Conservation (phyloP, 768 basidiomycete genomes). For the Mrakia frigida region DNA sequence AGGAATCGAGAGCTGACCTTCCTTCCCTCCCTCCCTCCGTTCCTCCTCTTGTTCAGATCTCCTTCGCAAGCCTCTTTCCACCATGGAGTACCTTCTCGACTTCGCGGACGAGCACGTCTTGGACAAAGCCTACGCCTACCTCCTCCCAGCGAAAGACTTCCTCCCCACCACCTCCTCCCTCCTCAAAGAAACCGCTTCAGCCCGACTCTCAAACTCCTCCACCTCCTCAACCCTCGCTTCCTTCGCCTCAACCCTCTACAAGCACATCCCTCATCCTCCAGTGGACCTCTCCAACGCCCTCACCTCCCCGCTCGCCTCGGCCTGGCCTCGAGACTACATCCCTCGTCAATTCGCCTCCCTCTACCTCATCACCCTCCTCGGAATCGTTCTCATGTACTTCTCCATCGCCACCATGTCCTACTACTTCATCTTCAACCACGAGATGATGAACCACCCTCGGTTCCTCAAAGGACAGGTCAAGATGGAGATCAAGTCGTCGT, state of each 20-base stretch:
- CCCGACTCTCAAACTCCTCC: slow-evolving; percentile 29
- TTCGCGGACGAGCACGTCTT: slow-evolving; percentile 65
- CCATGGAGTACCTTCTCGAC: slow-evolving; percentile 79
- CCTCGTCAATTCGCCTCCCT: slow-evolving; percentile 27
- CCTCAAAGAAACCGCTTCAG: slow-evolving; percentile 17
- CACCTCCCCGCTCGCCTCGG: slow-evolving; percentile 39
- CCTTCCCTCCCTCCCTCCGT: neutral
- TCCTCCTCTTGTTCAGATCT: neutral
- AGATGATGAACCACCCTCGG: slow-evolving; percentile 77
- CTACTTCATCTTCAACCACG: slow-evolving; percentile 81
- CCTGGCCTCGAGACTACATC: slow-evolving; percentile 79
- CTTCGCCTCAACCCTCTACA: slow-evolving; percentile 44
- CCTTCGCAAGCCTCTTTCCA: slow-evolving; percentile 16
- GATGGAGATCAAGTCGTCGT: slow-evolving; percentile 66
- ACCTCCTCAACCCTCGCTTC: slow-evolving; percentile 42
- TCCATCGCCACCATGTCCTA: slow-evolving; percentile 80
- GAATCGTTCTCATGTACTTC: slow-evolving; percentile 83
- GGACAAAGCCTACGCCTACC: slow-evolving; percentile 70
- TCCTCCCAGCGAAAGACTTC: slow-evolving; percentile 54
- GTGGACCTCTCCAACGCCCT: slow-evolving; percentile 31
- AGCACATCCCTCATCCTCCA: slow-evolving; percentile 33
- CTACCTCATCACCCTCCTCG: slow-evolving; percentile 63
- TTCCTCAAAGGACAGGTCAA: slow-evolving; percentile 79
- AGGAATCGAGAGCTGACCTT: neutral
- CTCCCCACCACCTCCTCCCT: slow-evolving; percentile 41